Evolutionary conservation across 2,329 filamentous ascomycete species (phyloP), one percentile per base, ranked within the genome.

Genomic region (Cercospora sp.): DNA sequence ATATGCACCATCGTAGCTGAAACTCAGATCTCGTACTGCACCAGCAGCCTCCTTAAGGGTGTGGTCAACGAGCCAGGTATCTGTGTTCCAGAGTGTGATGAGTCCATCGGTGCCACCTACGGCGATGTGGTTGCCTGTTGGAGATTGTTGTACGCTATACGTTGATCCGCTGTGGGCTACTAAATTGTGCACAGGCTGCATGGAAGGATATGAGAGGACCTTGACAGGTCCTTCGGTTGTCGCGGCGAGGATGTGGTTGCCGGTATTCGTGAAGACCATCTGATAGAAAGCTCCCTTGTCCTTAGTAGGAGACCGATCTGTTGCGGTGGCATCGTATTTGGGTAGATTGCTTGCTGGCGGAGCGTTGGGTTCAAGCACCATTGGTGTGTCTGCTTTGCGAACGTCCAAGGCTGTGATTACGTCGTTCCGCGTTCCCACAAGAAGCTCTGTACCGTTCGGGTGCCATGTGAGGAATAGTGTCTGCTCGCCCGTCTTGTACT

Each of bases 1-100:
- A 76, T 89, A 94, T 74, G 87, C 89, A 1, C 91, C 91, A 74
- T 94, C 91, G 79, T 91, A 94, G 16, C 88, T 91, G 77, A 94
- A 94, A 75, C 90, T 89, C 66, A 94, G 84, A 76, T 87, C 91
- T 75, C 87, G 86, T 30, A 94, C 88, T 3, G 90, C 88, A 21
- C 70, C 90, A 9, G 86, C 84, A 82, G 92, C 90, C 73, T 87
- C 85, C 40, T 88, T 88, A 51, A 93, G 83, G 1, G 90, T 92
- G 69, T 89, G 86, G 74, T 89, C 86, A 76, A 91, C 93, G 66
- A 91, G 87, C 90, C 91, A 93, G 72, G 91, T 89, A 49, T 85
- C 85, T 3, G 91, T 93, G 74, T 94, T 91, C 89, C 91, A 94
- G 3, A 94, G 82, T 5, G 89, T 85, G 72, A 94, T 90, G 61